A percentile compares a stretch with the other conserved stretches of the same genome.
These are phyloP conservation scores for Amaranthus palmeri DNA, from an alignment of 148 eudicot species.

Conservation along the genomic window DNA sequence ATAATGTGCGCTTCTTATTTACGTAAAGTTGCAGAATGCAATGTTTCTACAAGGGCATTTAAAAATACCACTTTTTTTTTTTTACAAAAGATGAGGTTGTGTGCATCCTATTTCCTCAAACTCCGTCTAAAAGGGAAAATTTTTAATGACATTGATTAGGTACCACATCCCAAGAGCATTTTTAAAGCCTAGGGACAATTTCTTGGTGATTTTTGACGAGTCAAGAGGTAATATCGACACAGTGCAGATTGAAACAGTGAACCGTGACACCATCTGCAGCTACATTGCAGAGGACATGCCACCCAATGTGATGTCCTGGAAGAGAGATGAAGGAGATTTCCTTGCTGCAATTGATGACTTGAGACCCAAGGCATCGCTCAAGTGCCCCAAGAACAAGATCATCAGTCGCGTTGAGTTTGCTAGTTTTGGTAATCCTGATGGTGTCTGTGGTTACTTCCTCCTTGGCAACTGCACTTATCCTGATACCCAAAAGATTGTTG, in stretches of 20 bases:
- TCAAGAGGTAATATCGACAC: constrained; percentile 48
- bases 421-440: constrained; percentile 59
- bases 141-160: constrained; percentile 24
- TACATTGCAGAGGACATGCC: constrained; percentile 45
- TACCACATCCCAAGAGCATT: constrained; percentile 81
- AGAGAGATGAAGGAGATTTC: constrained; percentile 28
- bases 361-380: constrained; percentile 37
- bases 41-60: too few relatives aligned
- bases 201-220: constrained; percentile 77
- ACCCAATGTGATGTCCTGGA: constrained; percentile 47
- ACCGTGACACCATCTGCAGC: constrained; percentile 64
- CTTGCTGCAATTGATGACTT: constrained; percentile 18
- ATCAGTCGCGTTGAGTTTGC: constrained; percentile 52
- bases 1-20: too few relatives aligned
- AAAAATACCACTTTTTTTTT: too few relatives aligned
- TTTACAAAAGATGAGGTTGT: too few relatives aligned
- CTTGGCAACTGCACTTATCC: constrained; percentile 42
- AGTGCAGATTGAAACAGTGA: constrained; percentile 43
- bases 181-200: constrained; percentile 61
- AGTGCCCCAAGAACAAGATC: constrained; percentile 45
- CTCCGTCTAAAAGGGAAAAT: too few relatives aligned
- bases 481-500: constrained; percentile 35
- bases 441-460: constrained; percentile 52
- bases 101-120: too few relatives aligned
- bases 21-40: too few relatives aligned